These are phyloP conservation scores for Vitis amurensis DNA, from an alignment of 164 flowering plant genomes.

Conservation along the genomic window DNA sequence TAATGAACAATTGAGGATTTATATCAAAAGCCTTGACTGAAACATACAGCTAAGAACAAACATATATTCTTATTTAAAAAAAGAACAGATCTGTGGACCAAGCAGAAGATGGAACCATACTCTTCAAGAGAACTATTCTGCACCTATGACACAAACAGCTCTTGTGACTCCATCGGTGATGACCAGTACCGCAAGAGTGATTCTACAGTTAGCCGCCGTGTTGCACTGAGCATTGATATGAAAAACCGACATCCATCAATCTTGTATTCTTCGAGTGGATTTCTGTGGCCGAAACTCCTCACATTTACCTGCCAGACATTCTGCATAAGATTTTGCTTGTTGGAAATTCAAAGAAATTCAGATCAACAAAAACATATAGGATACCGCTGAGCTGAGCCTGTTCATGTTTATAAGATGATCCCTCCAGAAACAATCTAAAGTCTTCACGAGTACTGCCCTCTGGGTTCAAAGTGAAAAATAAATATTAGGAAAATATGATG, in stretches of 20 bases:
- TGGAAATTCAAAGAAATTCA: neutral
- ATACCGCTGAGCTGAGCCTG: slow-evolving; percentile 92
- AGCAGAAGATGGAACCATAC: too few species aligned
- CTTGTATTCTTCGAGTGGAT: slow-evolving; percentile 97
- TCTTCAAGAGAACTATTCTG: neutral
- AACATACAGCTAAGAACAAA: too few species aligned
- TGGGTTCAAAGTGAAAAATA: slow-evolving; percentile 26
- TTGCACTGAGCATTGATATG: slow-evolving; percentile 95
- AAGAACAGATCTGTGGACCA: too few species aligned
- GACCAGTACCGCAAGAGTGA: slow-evolving; percentile 86
- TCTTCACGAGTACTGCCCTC: slow-evolving; percentile 81
- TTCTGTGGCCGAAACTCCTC: slow-evolving; percentile 89
- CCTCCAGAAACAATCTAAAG: slow-evolving; percentile 95
- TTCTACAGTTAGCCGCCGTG: slow-evolving; percentile 78
- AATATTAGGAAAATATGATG: neutral
- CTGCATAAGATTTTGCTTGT: neutral
- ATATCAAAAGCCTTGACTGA: too few species aligned
- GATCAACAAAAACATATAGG: slow-evolving; percentile 7
- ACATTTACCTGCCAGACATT: slow-evolving; percentile 77
- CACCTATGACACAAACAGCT: slow-evolving; percentile 37
- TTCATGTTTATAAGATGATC: slow-evolving; percentile 98
- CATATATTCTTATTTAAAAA: too few species aligned
- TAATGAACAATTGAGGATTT: too few species aligned
- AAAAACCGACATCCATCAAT: slow-evolving; percentile 96
- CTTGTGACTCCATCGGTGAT: slow-evolving; percentile 82